Conservation (phyloP, 345 rosid species). For the Geranium rotundifolium region DNA sequence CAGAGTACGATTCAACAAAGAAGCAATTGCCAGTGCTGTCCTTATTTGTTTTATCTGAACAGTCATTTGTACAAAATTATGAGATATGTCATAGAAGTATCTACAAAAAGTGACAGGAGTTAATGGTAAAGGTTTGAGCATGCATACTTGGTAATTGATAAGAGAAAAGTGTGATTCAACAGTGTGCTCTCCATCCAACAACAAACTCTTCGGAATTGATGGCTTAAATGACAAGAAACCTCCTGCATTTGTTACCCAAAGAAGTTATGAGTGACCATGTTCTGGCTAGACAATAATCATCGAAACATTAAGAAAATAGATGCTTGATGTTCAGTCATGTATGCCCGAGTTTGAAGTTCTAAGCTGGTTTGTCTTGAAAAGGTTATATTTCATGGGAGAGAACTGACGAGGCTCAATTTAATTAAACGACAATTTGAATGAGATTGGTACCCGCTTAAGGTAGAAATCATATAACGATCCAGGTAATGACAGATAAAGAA, state of each 20-base stretch:
- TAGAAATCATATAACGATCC: too few species aligned
- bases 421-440: too few species aligned
- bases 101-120: conserved; percentile 10
- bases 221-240: conserved; percentile 88
- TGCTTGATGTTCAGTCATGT: not conserved
- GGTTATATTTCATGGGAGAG: too few species aligned
- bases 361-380: not conserved
- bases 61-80: conserved; percentile 13
- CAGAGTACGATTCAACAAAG: conserved; percentile 75
- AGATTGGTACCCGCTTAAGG: too few species aligned
- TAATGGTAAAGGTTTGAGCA: conserved; percentile 12
- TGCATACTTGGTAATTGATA: conserved; percentile 71
- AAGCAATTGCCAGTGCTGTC: conserved; percentile 81
- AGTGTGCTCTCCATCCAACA: conserved; percentile 79
- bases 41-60: conserved; percentile 84
- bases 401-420: too few species aligned
- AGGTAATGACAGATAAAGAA: too few species aligned
- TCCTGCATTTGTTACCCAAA: conserved; percentile 36
- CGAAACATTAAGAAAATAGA: not conserved
- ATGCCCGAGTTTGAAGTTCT: not conserved
- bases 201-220: conserved; percentile 66
- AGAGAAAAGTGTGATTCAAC: conserved; percentile 68
- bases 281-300: conserved; percentile 1
- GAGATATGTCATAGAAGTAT: conserved; percentile 7
- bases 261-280: conserved; percentile 7